phyloP scores from a whole-genome alignment of 192 early-diverging fungal genomes.

The Coemansia sp. region DNA sequence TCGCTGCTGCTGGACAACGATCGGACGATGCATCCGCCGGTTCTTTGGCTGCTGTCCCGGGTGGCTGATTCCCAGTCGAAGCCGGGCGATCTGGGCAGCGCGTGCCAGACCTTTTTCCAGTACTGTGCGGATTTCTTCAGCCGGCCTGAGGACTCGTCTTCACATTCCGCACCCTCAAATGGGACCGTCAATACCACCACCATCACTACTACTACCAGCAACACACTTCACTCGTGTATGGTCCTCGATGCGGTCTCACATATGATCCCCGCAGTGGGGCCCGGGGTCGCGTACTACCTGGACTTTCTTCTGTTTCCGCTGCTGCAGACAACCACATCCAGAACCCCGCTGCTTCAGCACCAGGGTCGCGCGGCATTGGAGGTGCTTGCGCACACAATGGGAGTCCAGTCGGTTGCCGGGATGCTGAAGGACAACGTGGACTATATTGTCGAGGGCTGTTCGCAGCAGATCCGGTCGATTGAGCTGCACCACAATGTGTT shows the following conservation, averaged over 20 bases:
- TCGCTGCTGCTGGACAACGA: constrained; percentile 1
- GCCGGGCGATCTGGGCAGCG: neutral
- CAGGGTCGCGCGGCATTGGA: constrained; percentile 24
- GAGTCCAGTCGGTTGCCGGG: constrained; percentile 6
- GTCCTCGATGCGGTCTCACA: constrained; percentile 28
- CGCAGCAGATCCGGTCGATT: constrained; percentile 36
- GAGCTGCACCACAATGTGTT: constrained; percentile 33
- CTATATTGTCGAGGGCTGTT: constrained; percentile 49
- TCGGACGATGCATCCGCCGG: neutral
- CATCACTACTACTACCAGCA: neutral
- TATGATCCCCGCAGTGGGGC: constrained; percentile 18
- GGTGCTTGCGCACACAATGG: constrained; percentile 18
- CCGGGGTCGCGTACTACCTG: constrained; percentile 29
- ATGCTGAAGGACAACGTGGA: constrained; percentile 42
- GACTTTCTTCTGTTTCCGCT: constrained; percentile 44
- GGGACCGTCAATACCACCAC: neutral
- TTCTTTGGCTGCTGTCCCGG: constrained; percentile 31
- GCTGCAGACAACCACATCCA: constrained; percentile 22
- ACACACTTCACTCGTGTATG: constrained; percentile 16
- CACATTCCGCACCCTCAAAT: neutral
- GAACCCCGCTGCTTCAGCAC: constrained; percentile 15
- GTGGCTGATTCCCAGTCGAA: neutral
- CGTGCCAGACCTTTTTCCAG: constrained; percentile 22
- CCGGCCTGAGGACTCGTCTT: neutral
- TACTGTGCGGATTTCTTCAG: constrained; percentile 26